Evolutionary conservation across 1,284 basidiomycete genomes (phyloP), one percentile per base, ranked within the genome.

Genomic region (Leccinum subrobustum): DNA sequence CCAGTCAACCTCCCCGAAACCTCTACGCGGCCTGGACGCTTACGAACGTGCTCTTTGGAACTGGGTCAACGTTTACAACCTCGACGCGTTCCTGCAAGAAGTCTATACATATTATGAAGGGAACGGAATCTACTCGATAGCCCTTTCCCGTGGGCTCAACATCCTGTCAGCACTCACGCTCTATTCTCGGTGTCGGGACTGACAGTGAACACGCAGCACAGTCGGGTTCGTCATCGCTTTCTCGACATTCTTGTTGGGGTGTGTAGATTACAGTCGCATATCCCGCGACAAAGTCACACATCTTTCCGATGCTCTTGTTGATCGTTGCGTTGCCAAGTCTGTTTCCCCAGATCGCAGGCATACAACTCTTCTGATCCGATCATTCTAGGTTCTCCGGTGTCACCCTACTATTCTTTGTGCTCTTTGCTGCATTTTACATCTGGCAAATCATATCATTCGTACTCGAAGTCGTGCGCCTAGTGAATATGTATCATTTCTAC

Each of bases 41-140:
- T 89, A 93, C 72, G 94, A 98, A 74, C 87, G 87, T 65, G 96
- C 96, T 0, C 74, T 98, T 50, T 99, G 97, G 97, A 91, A 93
- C 64, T 99, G 97, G 97, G 94, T 97, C 63, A 99, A 99, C 72
- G 93, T 98, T 7, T 93, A 94, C 70, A 96, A 99, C 73, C 82
- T 99, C 44, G 96, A 99, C 70, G 88, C 87, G 6, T 99, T 97
- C 75, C 77, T 99, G 33, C 93, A 96, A 77, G 94, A 98, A 68
- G 93, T 93, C 47, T 99, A 99, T 75, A 82, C 84, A 56, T 99
- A 98, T 75, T 99, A 99, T 73, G 89, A 93, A 68, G 95, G 95
- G 35, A 97, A 98, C 71, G 96, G 96, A 1, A 89, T 97, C 54
- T 96, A 91, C 75, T 96, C 93, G 67, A 99, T 99, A 68, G 92